Evolutionary conservation across 768 basidiomycete species (phyloP).

Genomic region (Auriscalpium orientale): DNA sequence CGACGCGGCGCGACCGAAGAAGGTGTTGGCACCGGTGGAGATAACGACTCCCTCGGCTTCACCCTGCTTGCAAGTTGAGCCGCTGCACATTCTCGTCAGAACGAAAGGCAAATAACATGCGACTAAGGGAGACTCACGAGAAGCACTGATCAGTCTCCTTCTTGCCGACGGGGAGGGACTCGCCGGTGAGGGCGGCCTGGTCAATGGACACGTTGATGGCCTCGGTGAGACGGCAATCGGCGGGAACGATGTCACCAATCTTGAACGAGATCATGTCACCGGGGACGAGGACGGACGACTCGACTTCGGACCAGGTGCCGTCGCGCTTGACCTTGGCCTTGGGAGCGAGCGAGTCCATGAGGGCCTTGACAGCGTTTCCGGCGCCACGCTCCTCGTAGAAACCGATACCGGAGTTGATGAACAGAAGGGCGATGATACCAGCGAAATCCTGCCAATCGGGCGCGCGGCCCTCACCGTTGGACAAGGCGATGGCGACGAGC

Average conservation of each 20-base stretch:
- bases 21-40: conserved; percentile 95
- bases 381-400: conserved; percentile 98
- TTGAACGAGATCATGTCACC: conserved; percentile 98
- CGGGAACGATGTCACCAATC: conserved; percentile 97
- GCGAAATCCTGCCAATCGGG: conserved; percentile 98
- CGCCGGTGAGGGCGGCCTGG: conserved; percentile 96
- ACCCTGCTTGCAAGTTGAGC: conserved; percentile 98
- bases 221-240: conserved; percentile 94
- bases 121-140: conserved; percentile 55
- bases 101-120: conserved; percentile 6
- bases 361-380: conserved; percentile 97
- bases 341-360: conserved; percentile 98
- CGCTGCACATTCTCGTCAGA: conserved; percentile 36
- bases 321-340: conserved; percentile 92
- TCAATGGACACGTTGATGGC: conserved; percentile 97
- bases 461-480: conserved; percentile 79
- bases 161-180: conserved; percentile 90
- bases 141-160: conserved; percentile 95
- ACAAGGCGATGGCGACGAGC: conserved; percentile 89
- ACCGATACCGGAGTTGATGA: conserved; percentile 95
- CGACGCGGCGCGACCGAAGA: conserved; percentile 98
- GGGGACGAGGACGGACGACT: conserved; percentile 83
- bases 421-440: conserved; percentile 86
- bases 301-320: conserved; percentile 83
- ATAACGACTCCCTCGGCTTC: conserved; percentile 99